Base-by-base conservation (phyloP, 2,329 filamentous ascomycete genomes). In the Neocatenulostroma microsporum region DNA sequence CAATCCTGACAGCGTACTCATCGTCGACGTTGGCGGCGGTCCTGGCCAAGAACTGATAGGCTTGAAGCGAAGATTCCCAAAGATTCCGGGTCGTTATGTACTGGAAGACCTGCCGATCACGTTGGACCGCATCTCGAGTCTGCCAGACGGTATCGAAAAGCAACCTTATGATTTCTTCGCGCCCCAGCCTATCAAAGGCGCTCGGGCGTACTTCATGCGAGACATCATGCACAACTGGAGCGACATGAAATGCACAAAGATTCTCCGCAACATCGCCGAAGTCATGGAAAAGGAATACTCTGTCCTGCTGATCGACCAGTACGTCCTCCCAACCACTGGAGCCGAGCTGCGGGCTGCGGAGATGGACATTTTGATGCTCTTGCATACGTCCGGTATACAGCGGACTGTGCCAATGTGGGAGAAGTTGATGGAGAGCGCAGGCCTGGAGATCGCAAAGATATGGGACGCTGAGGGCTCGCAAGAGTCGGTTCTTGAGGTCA, bases 151-250 rank as follows among this genome's bases (percentile, higher is more conserved):
- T 14, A 34, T 48, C 4, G 36, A 46, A 11, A 18, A 21, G 13
- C 40, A 46, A 30, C 9, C 30, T 5, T 36, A 48, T 29, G 43
- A 48, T 26, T 44, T 48, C 34, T 46, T 48, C 30, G 37, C 20
- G 2, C 34, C 42, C n/a, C 45, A 48, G 27, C 45, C 42, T 11
- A 18, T 48, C 13, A 37, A 40, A 28, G 37, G 38, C 20, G 36
- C 37, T 7, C 51, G 56, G 21, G 37, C 56, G 7, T 49, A 49
- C 26, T 36, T 44, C 27, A 32, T 49, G 14, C 42, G 44, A 10
- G 20, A 15, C 30, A 36, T 48, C 25, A 26, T 40, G 19, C 47
- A 50, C 28, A 36, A 50, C 27, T 50, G 43, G 46, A 24, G 23
- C 12, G 47, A 49, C 29, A 36, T 24, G 14, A 32, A 42, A 13